Percentiles rank a stretch among this genome's conserved stretches.
Conservation (phyloP, 2,329 filamentous ascomycete genomes). For the Aspergillus caelatus region DNA sequence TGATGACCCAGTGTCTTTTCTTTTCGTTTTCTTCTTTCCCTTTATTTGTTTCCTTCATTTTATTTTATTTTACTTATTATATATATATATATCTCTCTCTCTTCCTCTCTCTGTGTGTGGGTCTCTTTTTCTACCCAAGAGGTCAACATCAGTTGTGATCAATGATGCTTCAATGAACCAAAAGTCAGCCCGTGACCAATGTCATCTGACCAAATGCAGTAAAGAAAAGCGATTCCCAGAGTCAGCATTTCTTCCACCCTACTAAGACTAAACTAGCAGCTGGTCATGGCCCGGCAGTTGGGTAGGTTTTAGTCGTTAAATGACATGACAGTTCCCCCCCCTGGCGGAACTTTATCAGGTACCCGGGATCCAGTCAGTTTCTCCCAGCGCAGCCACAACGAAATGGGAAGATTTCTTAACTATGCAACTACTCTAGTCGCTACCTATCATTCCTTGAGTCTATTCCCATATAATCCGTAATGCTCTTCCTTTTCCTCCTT, state of each 20-base stretch:
- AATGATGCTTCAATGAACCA: background rate
- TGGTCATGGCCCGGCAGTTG: conserved; percentile 2
- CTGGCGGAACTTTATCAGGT: background rate
- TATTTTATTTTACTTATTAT: background rate
- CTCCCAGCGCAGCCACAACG: background rate
- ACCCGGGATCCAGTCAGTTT: background rate
- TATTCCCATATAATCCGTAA: background rate
- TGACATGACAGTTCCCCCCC: background rate
- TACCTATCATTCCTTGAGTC: background rate
- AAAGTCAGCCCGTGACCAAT: background rate
- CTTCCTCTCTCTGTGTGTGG: too few species aligned
- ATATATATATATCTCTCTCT: too few species aligned
- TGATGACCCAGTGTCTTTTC: background rate
- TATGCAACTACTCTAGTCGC: background rate
- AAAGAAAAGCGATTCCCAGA: background rate
- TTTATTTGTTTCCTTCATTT: too few species aligned
- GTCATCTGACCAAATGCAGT: background rate
- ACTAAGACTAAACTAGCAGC: conserved; percentile 8
- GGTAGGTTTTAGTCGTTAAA: conserved; percentile 1
- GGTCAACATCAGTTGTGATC: background rate
- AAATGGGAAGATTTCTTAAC: background rate
- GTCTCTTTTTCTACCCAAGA: background rate
- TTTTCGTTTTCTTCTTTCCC: background rate
- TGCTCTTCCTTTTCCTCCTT: background rate
- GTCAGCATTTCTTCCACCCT: background rate